Evolutionary conservation across 345 rosid genomes (phyloP), one percentile per base, ranked within the genome.

Genomic region (Citrus maxima): DNA sequence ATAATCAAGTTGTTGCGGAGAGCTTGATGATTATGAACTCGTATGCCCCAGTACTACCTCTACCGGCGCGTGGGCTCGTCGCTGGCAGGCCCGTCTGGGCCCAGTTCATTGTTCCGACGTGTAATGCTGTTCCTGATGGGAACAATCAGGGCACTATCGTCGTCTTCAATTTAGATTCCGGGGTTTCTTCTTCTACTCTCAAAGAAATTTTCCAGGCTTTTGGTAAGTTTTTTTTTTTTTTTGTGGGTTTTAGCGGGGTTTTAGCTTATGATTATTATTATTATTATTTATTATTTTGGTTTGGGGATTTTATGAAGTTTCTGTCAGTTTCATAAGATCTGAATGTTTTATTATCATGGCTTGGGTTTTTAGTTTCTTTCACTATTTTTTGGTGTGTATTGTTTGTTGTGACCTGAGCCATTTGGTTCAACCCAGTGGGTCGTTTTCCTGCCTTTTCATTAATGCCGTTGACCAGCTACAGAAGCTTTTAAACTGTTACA

Each of bases 141-240:
- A 85, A 82, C 65, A 96, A 96, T 77, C 99, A 96, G 83, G 99
- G 99, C 51, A 91, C 97, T 0, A 83, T 96, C 0, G 97, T 96
- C 27, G 78, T 93, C 28, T 87, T 96, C 88, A 96, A 96, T 81
- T 79, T 96, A 51, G 91, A 92, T 84, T 93, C 97, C 9, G 80
- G 80, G 77, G 88, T 89, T 72, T 88, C 98, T n/a, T 82, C 92
- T 2, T 21, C 80, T 1, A 49, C 55, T 70, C 93, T 96, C 63
- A 85, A 80, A 78, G 90, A 80, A 25, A 80, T 85, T 75, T 96
- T 96, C 80, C 87, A 89, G 67, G 82, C 80, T 62, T 96, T 78
- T 49, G 99, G 99, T 96, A 86, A 66, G 62, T 9, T 9, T 7
- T 19, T 51, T 22, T 37, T 6, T 32, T 19, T 51, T 22, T 42